Conservation (phyloP, 352 stramenopile genomes). For the Globisporangium rhizosaccharum region DNA sequence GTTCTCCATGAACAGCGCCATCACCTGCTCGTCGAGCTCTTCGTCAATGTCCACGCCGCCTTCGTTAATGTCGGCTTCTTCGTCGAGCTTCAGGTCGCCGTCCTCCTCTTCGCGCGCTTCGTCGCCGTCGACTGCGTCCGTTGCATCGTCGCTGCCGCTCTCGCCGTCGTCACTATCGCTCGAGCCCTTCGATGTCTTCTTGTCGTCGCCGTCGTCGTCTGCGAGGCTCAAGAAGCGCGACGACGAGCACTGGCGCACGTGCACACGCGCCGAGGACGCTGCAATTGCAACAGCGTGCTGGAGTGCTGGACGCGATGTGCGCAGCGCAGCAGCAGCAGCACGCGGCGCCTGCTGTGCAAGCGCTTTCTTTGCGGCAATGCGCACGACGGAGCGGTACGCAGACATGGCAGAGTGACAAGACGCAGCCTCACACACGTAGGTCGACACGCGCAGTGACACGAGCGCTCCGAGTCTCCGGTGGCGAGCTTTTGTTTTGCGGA, state of each 20-base stretch:
- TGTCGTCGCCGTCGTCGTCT: conserved; percentile 56
- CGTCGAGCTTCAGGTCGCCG: conserved; percentile 57
- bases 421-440: not conserved
- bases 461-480: too few relatives aligned
- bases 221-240: conserved; percentile 76
- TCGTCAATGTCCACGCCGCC: conserved; percentile 69
- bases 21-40: conserved; percentile 65
- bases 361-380: conserved; percentile 12
- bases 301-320: not conserved
- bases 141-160: conserved; percentile 16
- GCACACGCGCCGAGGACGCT: not conserved
- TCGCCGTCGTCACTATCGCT: conserved; percentile 17
- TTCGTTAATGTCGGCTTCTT: conserved; percentile 59
- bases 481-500: not conserved
- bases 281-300: not conserved
- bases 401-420: conserved; percentile 11
- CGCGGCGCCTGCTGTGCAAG: not conserved
- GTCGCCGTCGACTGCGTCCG: conserved; percentile 19
- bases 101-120: conserved; percentile 44
- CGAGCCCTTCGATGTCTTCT: conserved; percentile 15
- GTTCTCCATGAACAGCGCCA: conserved; percentile 83
- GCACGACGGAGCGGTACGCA: conserved; percentile 22
- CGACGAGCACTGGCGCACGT: conserved; percentile 34
- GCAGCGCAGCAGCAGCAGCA: conserved; percentile 3
- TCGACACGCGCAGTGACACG: not conserved